A percentile compares a stretch with the other conserved stretches of the same genome.
phyloP scores from a whole-genome alignment of 1,139 yeast genomes.

The Geotrichum citri-aurantii region DNA sequence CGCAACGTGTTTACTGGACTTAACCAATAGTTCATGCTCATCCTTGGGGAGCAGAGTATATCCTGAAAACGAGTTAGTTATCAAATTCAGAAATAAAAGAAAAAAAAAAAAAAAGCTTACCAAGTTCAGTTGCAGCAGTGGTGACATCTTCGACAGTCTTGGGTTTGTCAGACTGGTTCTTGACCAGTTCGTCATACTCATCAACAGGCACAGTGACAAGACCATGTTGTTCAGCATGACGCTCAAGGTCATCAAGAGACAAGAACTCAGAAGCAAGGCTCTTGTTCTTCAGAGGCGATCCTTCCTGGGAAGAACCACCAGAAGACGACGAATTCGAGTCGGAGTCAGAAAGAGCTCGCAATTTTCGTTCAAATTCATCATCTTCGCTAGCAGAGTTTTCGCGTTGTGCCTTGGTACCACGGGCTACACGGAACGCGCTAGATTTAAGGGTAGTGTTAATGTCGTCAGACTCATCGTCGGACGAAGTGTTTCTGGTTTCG shows the following conservation, averaged over 20 bases:
- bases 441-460: conserved; percentile 1
- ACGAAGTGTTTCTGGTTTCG: not conserved
- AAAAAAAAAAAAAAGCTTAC: not conserved
- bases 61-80: not conserved
- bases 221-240: conserved; percentile 47
- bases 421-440: conserved; percentile 9
- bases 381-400: conserved; percentile 2
- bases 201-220: conserved; percentile 47
- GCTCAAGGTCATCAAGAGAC: conserved; percentile 40
- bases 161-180: conserved; percentile 18
- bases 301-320: not conserved
- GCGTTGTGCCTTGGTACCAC: conserved; percentile 1
- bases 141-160: conserved; percentile 23
- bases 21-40: conserved; percentile 37
- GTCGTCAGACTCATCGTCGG: conserved; percentile 10
- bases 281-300: conserved; percentile 5
- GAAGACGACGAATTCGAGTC: not conserved
- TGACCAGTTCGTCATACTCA: conserved; percentile 37
- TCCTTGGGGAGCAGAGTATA: conserved; percentile 26
- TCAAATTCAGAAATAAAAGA: not conserved
- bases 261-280: conserved; percentile 31
- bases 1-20: conserved; percentile 21
- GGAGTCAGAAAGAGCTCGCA: not conserved
- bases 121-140: not conserved
- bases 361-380: not conserved